Evolutionary conservation across 257 asterid species (phyloP), one percentile per base, ranked within the genome.

Genomic region (Scutellaria galericulata): DNA sequence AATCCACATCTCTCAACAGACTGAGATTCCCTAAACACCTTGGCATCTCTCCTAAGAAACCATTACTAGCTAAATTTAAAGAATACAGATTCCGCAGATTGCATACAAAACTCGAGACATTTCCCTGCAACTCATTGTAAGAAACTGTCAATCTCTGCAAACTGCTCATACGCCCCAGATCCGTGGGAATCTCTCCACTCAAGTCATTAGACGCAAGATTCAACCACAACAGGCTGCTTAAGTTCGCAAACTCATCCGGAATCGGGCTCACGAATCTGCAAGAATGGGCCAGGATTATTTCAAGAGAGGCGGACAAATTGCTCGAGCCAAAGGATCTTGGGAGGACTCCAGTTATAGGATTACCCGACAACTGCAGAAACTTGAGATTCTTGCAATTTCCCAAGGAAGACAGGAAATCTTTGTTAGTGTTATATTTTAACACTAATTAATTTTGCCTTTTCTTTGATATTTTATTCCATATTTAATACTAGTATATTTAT

Each of bases 281-380:
- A 11, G 27, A 46, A 0, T 13, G 7, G 0, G 27, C 45, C 2
- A 7, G 2, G 35, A 61, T 40, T 7, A 0, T 1, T 7, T 61
- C 27, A 14, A 61, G 67, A 41, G 67, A 61, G 1, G 35, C 51
- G 7, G 50, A 61, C 4, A 61, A 37, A 40, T 61, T 40, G 35
- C 35, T 9, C 4, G 35, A 61, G 14, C 51, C 37, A 1, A 61
- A 14, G 31, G 67, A 40, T 61, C 5, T 40, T 15, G 67, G 67
- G 15, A 61, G 51, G n/a, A 40, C 50, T 8, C 67, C 67, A 4
- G 51, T 61, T 40, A 61, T 61, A 8, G 51, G 67, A 61, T 61
- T 61, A n/a, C 1, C 1, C 1, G 58, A 15, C 0, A 59, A 11
- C 7, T 58, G 7, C 9, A 58, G 2, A 27, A 1, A 3, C 8